Conservation (phyloP, 2,329 filamentous ascomycete genomes). For the Periglandula ipomoeae region DNA sequence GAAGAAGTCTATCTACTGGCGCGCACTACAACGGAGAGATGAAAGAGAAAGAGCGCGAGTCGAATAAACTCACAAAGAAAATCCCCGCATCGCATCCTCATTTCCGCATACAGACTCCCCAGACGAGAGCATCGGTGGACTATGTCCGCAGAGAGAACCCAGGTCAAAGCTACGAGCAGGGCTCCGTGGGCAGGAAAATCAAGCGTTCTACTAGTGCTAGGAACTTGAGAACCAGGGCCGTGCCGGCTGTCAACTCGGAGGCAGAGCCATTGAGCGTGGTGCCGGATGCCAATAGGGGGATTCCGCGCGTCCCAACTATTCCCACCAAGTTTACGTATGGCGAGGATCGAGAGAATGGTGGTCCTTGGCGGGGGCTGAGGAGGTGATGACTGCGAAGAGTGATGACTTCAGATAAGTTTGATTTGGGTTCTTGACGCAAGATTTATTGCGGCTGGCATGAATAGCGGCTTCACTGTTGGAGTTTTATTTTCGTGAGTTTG, state of each 20-base stretch:
- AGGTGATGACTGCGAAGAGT: constrained; percentile 9
- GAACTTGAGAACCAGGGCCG: background rate
- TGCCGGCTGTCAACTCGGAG: background rate
- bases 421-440: background rate
- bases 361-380: constrained; percentile 21
- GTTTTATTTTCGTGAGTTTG: no score
- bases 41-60: constrained; percentile 5
- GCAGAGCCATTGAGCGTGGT: constrained; percentile 28
- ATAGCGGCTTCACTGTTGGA: no score
- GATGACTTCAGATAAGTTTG: no score
- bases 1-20: background rate
- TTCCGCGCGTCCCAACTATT: constrained; percentile 35
- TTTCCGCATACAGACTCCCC: background rate
- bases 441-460: background rate
- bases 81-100: background rate
- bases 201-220: constrained; percentile 5
- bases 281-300: constrained; percentile 37
- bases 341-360: constrained; percentile 25
- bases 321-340: constrained; percentile 31
- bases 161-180: background rate
- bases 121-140: background rate
- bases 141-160: background rate
- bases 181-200: constrained; percentile 2
- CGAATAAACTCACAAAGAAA: constrained; percentile 19
- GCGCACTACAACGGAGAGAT: background rate